phyloP scores from a whole-genome alignment of 2,329 filamentous ascomycete species.

The Fusarium proliferatum region DNA sequence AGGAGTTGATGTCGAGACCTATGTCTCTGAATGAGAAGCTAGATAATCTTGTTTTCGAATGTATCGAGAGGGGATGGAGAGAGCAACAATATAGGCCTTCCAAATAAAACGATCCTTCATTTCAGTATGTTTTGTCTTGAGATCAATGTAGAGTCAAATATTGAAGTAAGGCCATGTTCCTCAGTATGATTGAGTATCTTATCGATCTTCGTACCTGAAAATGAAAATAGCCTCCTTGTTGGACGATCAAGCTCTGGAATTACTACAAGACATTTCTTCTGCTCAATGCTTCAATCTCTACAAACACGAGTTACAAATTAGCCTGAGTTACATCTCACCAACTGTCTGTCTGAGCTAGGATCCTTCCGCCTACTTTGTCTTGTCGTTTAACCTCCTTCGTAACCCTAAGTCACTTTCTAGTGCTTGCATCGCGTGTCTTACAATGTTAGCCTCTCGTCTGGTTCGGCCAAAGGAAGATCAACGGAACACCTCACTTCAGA shows the following conservation, averaged over 20 bases:
- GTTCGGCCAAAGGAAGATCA: no score
- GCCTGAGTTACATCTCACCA: fast-evolving
- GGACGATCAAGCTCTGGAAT: fast-evolving
- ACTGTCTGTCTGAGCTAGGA: neutral
- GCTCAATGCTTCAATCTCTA: fast-evolving
- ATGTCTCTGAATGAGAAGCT: slow-evolving; percentile 11
- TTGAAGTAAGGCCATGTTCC: neutral
- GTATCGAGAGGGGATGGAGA: neutral
- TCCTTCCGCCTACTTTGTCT: neutral
- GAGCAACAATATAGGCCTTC: fast-evolving
- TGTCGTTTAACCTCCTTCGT: no score
- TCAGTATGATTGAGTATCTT: neutral
- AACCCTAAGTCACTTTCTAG: neutral
- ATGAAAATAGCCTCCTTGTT: neutral
- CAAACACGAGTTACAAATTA: fast-evolving
- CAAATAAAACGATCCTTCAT: neutral
- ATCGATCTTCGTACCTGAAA: fast-evolving
- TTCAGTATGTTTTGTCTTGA: neutral
- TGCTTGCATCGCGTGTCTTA: neutral
- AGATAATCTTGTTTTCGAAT: fast-evolving
- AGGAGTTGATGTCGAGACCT: slow-evolving; percentile 23
- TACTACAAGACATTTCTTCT: fast-evolving
- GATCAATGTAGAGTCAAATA: no score
- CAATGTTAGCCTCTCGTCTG: fast-evolving
- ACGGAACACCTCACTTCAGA: fast-evolving